A percentile compares a stretch with the other conserved stretches of the same genome.
Conservation (phyloP, 805 yeast genomes). For the Ogataea polymorpha region DNA sequence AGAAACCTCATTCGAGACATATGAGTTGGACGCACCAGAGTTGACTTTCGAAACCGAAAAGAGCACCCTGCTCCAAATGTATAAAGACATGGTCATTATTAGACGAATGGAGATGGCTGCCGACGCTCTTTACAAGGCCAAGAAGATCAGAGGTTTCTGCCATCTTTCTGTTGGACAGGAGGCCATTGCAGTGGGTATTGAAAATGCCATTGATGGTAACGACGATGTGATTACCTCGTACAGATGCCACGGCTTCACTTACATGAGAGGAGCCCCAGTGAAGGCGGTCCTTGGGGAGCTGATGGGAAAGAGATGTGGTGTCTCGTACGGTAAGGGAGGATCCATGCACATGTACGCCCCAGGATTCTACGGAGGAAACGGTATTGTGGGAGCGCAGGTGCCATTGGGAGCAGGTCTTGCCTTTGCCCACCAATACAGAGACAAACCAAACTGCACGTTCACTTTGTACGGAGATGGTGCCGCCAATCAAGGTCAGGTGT, state of each 20-base stretch:
- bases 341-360: slow-evolving; percentile 98
- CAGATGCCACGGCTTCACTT: slow-evolving; percentile 98
- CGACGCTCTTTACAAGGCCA: slow-evolving; percentile 96
- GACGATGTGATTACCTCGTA: slow-evolving; percentile 95
- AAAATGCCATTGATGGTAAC: slow-evolving; percentile 79
- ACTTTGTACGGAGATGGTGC: slow-evolving; percentile 99
- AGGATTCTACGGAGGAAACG: slow-evolving; percentile 98
- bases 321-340: slow-evolving; percentile 97
- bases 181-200: slow-evolving; percentile 98
- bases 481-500: slow-evolving; percentile 98
- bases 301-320: slow-evolving; percentile 96
- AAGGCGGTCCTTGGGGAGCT: slow-evolving; percentile 89
- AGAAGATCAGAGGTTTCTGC: slow-evolving; percentile 98
- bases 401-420: slow-evolving; percentile 98
- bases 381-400: slow-evolving; percentile 99
- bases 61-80: slow-evolving; percentile 81
- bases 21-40: slow-evolving; percentile 71
- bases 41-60: slow-evolving; percentile 76
- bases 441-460: slow-evolving; percentile 75
- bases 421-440: slow-evolving; percentile 94
- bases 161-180: slow-evolving; percentile 98
- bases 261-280: slow-evolving; percentile 92
- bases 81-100: slow-evolving; percentile 90
- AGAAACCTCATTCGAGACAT: slow-evolving; percentile 79
- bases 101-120: slow-evolving; percentile 99